A percentile compares a stretch with the other conserved stretches of the same genome.
These are phyloP conservation scores for Penicillium concentricum DNA, from an alignment of 2,329 filamentous ascomycete species.

Conservation along the genomic window DNA sequence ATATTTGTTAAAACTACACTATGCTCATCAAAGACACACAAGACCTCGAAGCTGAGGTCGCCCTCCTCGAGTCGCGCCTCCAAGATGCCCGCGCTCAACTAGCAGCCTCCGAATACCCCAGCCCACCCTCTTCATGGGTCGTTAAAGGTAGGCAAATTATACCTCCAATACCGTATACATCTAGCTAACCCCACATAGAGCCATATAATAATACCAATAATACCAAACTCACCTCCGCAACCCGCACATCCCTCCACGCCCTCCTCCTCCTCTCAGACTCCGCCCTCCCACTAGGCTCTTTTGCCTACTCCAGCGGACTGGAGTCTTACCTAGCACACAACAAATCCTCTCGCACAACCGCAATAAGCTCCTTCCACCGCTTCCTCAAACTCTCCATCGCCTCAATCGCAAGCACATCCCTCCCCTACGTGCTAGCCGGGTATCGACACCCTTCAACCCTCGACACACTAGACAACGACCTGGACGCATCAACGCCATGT, in stretches of 20 bases:
- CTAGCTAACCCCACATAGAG: constrained; percentile 3
- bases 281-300: constrained; percentile 63
- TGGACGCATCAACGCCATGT: constrained; percentile 63
- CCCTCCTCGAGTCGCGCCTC: constrained; percentile 50
- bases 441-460: constrained; percentile 53
- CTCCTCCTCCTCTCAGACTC: constrained; percentile 64
- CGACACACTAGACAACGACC: constrained; percentile 58
- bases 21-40: constrained; percentile 24
- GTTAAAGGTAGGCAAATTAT: constrained; percentile 2
- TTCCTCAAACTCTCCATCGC: constrained; percentile 59
- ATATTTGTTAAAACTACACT: constrained; percentile 4
- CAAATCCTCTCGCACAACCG: constrained; percentile 39
- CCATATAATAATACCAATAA: constrained; percentile 6
- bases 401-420: constrained; percentile 57
- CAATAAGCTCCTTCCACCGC: constrained; percentile 48
- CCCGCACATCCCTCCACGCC: constrained; percentile 45
- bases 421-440: constrained; percentile 60
- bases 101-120: constrained; percentile 22
- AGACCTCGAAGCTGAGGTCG: constrained; percentile 41
- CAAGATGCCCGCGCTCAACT: constrained; percentile 47
- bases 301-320: constrained; percentile 64
- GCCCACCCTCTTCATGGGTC: constrained; percentile 21
- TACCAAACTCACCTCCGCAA: constrained; percentile 5
- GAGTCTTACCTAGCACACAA: constrained; percentile 64
- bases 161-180: neutral